Conservation (phyloP, 2,329 filamentous ascomycete species). For the Penicillium sp. region DNA sequence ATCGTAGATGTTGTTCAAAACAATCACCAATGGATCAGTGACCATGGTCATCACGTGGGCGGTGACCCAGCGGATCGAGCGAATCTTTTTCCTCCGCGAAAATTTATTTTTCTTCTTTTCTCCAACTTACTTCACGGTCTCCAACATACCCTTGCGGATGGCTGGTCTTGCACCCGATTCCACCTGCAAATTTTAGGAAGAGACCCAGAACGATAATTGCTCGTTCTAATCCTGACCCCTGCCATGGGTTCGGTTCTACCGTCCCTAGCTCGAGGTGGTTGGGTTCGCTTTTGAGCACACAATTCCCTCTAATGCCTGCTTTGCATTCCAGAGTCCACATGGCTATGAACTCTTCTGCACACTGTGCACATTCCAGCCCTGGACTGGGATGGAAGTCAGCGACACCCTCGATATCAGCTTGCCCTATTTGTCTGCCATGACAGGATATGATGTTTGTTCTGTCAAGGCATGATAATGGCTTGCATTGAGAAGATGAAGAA, state of each 20-base stretch:
- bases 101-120: constrained; percentile 21
- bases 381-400: neutral
- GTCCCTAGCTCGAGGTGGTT: constrained; percentile 28
- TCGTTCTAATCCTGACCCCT: constrained; percentile 42
- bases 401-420: neutral
- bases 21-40: too few relatives aligned
- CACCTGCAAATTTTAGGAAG: constrained; percentile 40
- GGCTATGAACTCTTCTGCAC: neutral
- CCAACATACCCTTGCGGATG: constrained; percentile 43
- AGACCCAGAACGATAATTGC: constrained; percentile 41
- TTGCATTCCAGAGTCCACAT: neutral
- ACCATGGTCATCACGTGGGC: constrained; percentile 1
- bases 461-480: neutral
- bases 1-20: too few relatives aligned
- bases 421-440: neutral
- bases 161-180: constrained; percentile 30
- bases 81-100: constrained; percentile 16
- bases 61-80: constrained; percentile 5
- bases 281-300: constrained; percentile 46
- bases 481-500: neutral
- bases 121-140: constrained; percentile 37
- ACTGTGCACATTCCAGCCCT: neutral
- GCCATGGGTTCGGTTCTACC: constrained; percentile 17
- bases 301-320: constrained; percentile 14
- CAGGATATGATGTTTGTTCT: constrained; percentile 11